These are phyloP conservation scores for Ustilago crameri DNA, from an alignment of 1,284 basidiomycete genomes.

Conservation along the genomic window DNA sequence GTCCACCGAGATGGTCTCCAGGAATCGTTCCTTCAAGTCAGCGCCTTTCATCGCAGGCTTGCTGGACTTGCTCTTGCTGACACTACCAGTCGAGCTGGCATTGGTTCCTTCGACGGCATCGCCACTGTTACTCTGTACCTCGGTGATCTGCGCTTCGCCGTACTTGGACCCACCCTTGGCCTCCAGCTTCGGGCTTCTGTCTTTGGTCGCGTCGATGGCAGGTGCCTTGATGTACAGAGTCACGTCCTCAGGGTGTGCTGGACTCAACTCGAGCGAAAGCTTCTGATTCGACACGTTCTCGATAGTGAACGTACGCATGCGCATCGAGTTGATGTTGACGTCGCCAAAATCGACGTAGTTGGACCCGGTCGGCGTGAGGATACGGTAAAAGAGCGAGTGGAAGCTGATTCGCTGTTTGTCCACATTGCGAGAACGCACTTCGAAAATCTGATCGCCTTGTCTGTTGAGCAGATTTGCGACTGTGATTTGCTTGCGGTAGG, in stretches of 20 bases:
- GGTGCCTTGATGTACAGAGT: constrained; percentile 69
- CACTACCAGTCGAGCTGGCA: constrained; percentile 1
- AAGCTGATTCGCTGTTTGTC: constrained; percentile 72
- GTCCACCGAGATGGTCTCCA: constrained; percentile 70
- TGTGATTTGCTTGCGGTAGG: constrained; percentile 72
- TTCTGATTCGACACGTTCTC: constrained; percentile 70
- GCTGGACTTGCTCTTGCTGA: constrained; percentile 22
- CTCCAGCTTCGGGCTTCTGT: constrained; percentile 34
- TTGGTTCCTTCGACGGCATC: constrained; percentile 13
- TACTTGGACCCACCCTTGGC: constrained; percentile 24
- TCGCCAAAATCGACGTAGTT: constrained; percentile 72
- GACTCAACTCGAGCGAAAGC: constrained; percentile 70
- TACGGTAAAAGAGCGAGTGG: constrained; percentile 72
- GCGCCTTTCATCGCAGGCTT: constrained; percentile 47
- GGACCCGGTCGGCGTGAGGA: constrained; percentile 71
- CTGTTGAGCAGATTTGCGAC: constrained; percentile 68
- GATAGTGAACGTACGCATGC: constrained; percentile 70
- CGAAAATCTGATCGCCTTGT: constrained; percentile 70
- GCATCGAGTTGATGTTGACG: constrained; percentile 71
- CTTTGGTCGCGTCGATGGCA: constrained; percentile 1
- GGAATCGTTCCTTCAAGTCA: constrained; percentile 70
- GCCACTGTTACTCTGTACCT: constrained; percentile 6
- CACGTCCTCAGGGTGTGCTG: constrained; percentile 71
- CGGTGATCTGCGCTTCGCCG: constrained; percentile 21
- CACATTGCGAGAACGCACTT: constrained; percentile 71